Base-by-base conservation (phyloP, 2,329 filamentous ascomycete species). In the Calonectria hawksworthii region DNA sequence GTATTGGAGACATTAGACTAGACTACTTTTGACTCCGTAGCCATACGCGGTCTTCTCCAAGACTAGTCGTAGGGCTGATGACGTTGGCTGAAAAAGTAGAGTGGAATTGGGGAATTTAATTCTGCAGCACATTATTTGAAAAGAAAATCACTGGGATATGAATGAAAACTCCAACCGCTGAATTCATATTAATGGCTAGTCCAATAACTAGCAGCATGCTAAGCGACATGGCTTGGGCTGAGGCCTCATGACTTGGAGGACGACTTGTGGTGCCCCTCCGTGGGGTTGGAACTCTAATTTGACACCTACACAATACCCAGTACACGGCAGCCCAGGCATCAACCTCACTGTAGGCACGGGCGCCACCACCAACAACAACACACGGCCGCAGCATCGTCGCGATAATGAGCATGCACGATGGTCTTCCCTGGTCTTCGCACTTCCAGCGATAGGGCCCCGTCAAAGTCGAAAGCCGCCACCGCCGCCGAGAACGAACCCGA, bases 341-440 rank as follows among this genome's bases (percentile, higher is more conserved):
- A 63, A 34, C 21, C 13, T 9, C 23, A 63, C 36, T 41, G 56
- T 23, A 63, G 14, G n/a, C 56, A 41, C 30, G n/a, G 38, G 30
- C 34, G 23, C 56, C 56, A 26, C 56, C 21, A 36, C 21, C 32
- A 34, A 11, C 36, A 63, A n/a, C 36, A 16, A 65, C 30, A 30
- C 18, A 34, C 38, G 30, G 30, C 41, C 61, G 61, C 61, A 41
- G 38, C 61, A 50, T 44, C 68, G 50, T 69, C 63, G 65, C 66
- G 68, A 72, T 72, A 74, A 86, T 85, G 84, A 84, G 74, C 83
- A 83, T 83, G 78, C 83, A 86, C 83, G 81, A 90, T 90, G 88
- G 87, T 87, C 72, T 86, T 90, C 77, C 85, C 87, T 75, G 86
- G 85, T 77, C 86, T 90, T 80, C 87, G 90, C 79, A 82, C 86